Evolutionary conservation across 225 moss, liverwort and hornwort genomes (phyloP), one percentile per base, ranked within the genome.

Genomic region (Bryoerythrophyllum caledonicum): DNA sequence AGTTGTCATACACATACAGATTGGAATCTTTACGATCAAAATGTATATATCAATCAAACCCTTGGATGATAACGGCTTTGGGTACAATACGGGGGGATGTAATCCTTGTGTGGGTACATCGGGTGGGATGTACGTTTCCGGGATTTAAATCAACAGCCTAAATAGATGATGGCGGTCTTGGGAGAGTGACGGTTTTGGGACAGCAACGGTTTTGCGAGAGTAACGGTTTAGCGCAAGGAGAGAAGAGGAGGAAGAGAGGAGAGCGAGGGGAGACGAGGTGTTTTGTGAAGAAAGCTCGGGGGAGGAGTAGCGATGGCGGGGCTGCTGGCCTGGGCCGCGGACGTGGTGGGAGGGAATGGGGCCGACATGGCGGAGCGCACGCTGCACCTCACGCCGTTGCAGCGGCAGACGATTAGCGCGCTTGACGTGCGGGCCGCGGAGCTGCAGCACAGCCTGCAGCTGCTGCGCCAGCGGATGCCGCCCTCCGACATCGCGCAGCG

Each of bases 281-380:
- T 55, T 10, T 20, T 54, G 7, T 10, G 54, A 17, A 58, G 2
- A 27, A 58, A 15, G 23, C 4, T 4, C 10, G 41, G 44, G 28
- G 53, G 55, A n/a, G 60, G 40, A 71, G 68, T 15, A 73, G 54
- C 74, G 52, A 93, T 93, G 93, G 93, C 93, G 44, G 91, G 91
- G 56, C 86, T 93, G 70, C 80, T 93, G 77, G 93, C 91, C 19
- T 93, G 93, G 93, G 93, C 91, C 4, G 91, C 93, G 56, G 93
- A 93, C 79, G 93, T 93, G n/a, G 93, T 93, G n/a, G 93, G 87
- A 70, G 93, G 91, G 15, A 91, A 91, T 43, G 83, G 84, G 16
- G 54, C 80, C 44, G 89, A 83, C 43, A 69, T 74, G 34, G 60
- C 75, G 52, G 87, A 89, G 65, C 85, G 82, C 59, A 72, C 80